Percentiles rank a stretch among this genome's conserved stretches.
Evolutionary conservation across 495 filamentous ascomycete species (phyloP).

Genomic region (Aspergillus campestris): DNA sequence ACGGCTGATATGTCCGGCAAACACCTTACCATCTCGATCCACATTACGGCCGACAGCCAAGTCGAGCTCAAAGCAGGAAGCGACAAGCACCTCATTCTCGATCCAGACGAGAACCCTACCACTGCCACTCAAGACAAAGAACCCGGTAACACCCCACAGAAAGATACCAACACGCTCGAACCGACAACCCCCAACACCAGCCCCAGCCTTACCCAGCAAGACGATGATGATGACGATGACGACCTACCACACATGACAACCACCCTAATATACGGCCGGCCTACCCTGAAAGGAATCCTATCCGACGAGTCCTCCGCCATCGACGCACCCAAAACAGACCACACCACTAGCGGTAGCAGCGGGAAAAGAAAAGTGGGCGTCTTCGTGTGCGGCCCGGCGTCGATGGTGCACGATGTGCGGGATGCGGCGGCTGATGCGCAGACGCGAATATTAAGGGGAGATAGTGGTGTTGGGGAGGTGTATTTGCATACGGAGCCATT

Average conservation of each 20-base stretch:
- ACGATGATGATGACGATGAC: too few species aligned
- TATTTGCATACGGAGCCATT: constrained; percentile 48
- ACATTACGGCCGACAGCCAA: constrained; percentile 14
- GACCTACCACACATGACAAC: too few species aligned
- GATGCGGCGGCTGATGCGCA: constrained; percentile 43
- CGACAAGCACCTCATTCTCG: constrained; percentile 4
- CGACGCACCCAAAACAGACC: too few species aligned
- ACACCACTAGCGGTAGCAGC: too few species aligned
- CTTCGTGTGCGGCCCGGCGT: constrained; percentile 42
- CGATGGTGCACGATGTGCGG: constrained; percentile 41
- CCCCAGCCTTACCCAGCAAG: too few species aligned
- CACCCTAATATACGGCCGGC: too few species aligned
- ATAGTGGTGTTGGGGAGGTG: constrained; percentile 29
- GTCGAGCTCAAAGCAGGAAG: constrained; percentile 6
- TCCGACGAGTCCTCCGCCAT: too few species aligned
- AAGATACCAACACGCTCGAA: too few species aligned
- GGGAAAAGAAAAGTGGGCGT: constrained; percentile 30
- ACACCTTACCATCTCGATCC: constrained; percentile 15
- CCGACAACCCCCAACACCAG: too few species aligned
- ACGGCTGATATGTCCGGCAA: neutral
- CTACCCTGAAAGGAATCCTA: too few species aligned
- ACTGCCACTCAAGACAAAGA: constrained; percentile 10
- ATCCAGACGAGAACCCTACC: constrained; percentile 13
- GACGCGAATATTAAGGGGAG: constrained; percentile 25
- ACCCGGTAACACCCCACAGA: neutral